These are phyloP conservation scores for Sporothrix variecibatus DNA, from an alignment of 2,329 filamentous ascomycete genomes.

Conservation along the genomic window DNA sequence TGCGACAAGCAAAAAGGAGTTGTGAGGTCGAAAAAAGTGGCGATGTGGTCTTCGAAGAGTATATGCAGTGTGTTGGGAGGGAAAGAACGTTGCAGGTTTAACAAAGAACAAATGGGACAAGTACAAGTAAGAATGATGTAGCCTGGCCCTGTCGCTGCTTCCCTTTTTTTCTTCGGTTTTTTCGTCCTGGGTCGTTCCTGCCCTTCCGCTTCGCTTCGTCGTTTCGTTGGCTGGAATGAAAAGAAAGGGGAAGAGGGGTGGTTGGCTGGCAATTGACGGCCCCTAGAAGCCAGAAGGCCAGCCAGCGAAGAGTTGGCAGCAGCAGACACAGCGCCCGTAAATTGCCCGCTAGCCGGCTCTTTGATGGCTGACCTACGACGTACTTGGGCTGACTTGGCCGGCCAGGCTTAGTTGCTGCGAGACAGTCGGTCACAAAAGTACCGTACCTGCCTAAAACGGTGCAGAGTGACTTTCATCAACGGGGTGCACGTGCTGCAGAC, in stretches of 20 bases:
- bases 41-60: not conserved
- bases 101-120: not conserved
- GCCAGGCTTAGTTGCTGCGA: not conserved
- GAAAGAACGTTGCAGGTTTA: not conserved
- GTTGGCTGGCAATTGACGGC: slow-evolving; percentile 10
- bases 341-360: not conserved
- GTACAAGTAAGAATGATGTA: not conserved
- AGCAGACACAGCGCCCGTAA: not conserved
- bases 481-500: slow-evolving; percentile 2
- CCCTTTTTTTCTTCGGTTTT: not conserved
- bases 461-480: slow-evolving; percentile 6
- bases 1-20: not conserved
- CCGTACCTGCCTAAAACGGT: not conserved
- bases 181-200: slow-evolving; percentile 15
- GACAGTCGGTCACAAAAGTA: not conserved
- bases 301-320: too few relatives aligned
- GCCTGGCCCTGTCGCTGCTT: not conserved
- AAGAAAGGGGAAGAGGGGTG: slow-evolving; percentile 10
- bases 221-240: slow-evolving; percentile 20
- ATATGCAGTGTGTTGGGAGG: not conserved
- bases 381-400: slow-evolving; percentile 4
- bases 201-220: slow-evolving; percentile 11
- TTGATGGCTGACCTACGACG: slow-evolving; percentile 19
- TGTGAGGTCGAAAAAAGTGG: slow-evolving; percentile 1
- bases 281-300: not conserved